A percentile compares a stretch with the other conserved stretches of the same genome.
Evolutionary conservation across 306 rosid species (phyloP).

Genomic region (Cucumis melo): DNA sequence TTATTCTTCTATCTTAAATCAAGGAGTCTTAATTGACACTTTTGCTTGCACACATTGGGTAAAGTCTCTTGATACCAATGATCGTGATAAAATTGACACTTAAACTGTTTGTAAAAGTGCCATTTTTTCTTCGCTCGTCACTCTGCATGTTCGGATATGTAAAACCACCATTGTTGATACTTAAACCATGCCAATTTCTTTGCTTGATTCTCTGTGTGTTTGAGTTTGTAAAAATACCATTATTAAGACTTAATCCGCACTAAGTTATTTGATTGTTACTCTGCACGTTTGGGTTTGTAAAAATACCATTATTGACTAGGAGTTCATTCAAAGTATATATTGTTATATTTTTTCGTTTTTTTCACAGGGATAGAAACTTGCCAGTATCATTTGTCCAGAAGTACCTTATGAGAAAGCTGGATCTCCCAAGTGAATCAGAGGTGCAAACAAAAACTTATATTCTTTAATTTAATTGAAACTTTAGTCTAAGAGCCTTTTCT

Average conservation of each 20-base stretch:
- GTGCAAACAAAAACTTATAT: constrained; percentile 17
- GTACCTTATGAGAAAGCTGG: constrained; percentile 52
- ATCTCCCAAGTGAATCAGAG: constrained; percentile 52
- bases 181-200: too few relatives aligned
- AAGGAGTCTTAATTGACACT: neutral
- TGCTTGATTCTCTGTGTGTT: too few relatives aligned
- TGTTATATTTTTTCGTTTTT: constrained; percentile 7
- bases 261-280: too few relatives aligned
- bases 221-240: too few relatives aligned
- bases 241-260: too few relatives aligned
- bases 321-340: constrained; percentile 2
- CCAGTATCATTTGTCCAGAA: constrained; percentile 49
- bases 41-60: neutral
- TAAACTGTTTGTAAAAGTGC: neutral
- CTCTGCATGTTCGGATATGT: too few relatives aligned
- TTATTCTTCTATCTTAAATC: neutral
- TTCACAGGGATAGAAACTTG: constrained; percentile 49
- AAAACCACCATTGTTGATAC: too few relatives aligned
- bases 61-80: neutral
- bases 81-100: neutral
- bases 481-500: neutral
- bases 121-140: too few relatives aligned
- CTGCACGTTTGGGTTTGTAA: too few relatives aligned
- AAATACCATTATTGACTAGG: neutral
- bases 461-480: neutral